These are phyloP conservation scores for Melocanna baccifera DNA, from an alignment of 176 grass and related monocot genomes.

Conservation along the genomic window DNA sequence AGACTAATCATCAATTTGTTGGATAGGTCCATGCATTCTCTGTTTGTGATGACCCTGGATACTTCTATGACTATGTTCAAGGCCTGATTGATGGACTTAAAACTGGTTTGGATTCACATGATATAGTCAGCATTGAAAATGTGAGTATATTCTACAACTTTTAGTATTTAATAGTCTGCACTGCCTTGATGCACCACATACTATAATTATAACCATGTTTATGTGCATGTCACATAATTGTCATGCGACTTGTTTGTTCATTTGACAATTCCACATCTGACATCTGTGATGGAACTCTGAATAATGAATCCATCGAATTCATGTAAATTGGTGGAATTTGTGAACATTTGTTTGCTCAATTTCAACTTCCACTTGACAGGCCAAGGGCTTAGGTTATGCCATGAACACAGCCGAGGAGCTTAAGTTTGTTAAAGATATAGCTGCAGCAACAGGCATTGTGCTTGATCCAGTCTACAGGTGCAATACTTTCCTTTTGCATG, in stretches of 20 bases:
- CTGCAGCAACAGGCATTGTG: slow-evolving; percentile 74
- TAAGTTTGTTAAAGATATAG: slow-evolving; percentile 89
- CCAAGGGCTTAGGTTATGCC: slow-evolving; percentile 94
- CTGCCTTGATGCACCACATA: not conserved
- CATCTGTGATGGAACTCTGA: not conserved
- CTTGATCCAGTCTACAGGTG: slow-evolving; percentile 99
- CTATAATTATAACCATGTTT: not conserved
- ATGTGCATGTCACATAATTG: not conserved
- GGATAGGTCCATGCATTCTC: slow-evolving; percentile 90
- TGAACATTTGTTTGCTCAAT: slow-evolving; percentile 13
- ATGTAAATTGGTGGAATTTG: not conserved
- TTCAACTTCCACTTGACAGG: slow-evolving; percentile 47
- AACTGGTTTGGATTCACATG: slow-evolving; percentile 69
- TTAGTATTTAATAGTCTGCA: not conserved
- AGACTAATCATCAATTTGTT: slow-evolving; percentile 36
- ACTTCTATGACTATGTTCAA: slow-evolving; percentile 87
- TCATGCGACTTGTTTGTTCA: not conserved
- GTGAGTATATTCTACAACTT: slow-evolving; percentile 44
- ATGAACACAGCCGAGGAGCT: slow-evolving; percentile 90
- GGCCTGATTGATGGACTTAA: slow-evolving; percentile 86
- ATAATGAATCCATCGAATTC: not conserved
- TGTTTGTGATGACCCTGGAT: slow-evolving; percentile 86
- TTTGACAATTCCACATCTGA: not conserved
- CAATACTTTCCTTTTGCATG: not conserved
- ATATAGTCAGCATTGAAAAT: slow-evolving; percentile 77